phyloP scores from a whole-genome alignment of 129 eudicot genomes.

The Apium graveolens region DNA sequence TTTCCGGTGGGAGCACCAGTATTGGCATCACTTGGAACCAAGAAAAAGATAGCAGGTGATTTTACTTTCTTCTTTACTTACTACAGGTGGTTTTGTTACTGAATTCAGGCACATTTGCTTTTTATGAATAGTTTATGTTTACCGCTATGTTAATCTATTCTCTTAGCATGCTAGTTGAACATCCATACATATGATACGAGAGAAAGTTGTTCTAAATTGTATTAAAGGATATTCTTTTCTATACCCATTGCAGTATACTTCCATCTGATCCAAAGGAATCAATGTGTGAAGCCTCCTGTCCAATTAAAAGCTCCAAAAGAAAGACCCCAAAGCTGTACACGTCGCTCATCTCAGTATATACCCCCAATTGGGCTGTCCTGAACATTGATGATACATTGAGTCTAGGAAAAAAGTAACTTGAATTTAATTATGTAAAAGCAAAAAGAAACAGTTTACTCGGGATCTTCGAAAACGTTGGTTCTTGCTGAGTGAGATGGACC shows the following conservation, averaged over 20 bases:
- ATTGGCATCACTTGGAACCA: background rate
- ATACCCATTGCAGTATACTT: conserved; percentile 42
- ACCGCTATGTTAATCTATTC: background rate
- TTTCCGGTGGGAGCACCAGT: background rate
- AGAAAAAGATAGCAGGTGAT: background rate
- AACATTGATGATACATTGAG: conserved; percentile 1
- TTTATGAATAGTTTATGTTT: background rate
- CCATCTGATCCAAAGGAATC: conserved; percentile 32
- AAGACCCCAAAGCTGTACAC: conserved; percentile 50
- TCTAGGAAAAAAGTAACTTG: background rate
- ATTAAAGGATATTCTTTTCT: background rate
- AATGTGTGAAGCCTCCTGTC: conserved; percentile 27
- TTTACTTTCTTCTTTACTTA: background rate
- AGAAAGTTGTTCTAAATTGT: background rate
- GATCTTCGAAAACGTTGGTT: conserved; percentile 32
- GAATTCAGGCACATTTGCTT: background rate
- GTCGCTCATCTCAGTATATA: conserved; percentile 23
- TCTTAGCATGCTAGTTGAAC: background rate
- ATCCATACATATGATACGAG: background rate
- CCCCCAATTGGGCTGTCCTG: conserved; percentile 26
- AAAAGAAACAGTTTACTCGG: conserved; percentile 32
- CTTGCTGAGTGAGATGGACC: conserved; percentile 27
- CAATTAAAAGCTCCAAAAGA: conserved; percentile 44
- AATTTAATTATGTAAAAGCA: background rate
- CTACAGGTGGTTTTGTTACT: background rate